Base-by-base conservation (phyloP, 2,329 filamentous ascomycete genomes). In the Cytospora piceicola region DNA sequence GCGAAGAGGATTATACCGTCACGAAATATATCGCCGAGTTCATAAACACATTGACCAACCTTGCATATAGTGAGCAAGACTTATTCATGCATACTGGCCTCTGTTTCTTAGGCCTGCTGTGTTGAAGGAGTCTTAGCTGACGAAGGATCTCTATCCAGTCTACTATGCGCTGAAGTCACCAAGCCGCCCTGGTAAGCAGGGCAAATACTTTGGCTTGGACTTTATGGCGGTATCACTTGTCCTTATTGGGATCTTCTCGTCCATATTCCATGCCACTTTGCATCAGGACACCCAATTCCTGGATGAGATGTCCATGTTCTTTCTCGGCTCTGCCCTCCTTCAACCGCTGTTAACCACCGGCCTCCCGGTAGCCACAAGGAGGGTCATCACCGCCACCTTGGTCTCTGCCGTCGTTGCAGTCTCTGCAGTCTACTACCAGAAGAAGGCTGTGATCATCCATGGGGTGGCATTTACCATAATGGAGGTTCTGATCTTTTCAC, bases 241-340 rank as follows among this genome's bases (percentile, higher is more conserved):
- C 39, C 51, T 76, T 8, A 75, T 82, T 39, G 81, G 81, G 61
- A 58, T 81, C 52, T 74, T 74, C 30, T 83, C 81, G 0, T 77
- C 78, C 58, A 59, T 77, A 14, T 83, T 79, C 70, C 81, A 83
- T 69, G 80, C 79, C 36, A 78, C 78, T 9, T 75, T 83, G 22
- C 79, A 76, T 61, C 78, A 80, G 58, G 71, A 71, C 1, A 72
- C 79, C 7, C 77, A 83, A 68, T 81, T 80, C 66, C 80, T 79
- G 68, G 85, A 88, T 69, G 85, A 88, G 70, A 75, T 87, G n/a
- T 82, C 83, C 62, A 87, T 87, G 85, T 79, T 87, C 34, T 74
- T 83, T 15, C 78, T 86, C 5, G 80, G 79, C 27, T 83, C 81
- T 67, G 77, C 83, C 0, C 78, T 87, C 63, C 76, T 87, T 6